Evolutionary conservation across 768 basidiomycete genomes (phyloP).

Genomic region (Hemileccinum impolitum): DNA sequence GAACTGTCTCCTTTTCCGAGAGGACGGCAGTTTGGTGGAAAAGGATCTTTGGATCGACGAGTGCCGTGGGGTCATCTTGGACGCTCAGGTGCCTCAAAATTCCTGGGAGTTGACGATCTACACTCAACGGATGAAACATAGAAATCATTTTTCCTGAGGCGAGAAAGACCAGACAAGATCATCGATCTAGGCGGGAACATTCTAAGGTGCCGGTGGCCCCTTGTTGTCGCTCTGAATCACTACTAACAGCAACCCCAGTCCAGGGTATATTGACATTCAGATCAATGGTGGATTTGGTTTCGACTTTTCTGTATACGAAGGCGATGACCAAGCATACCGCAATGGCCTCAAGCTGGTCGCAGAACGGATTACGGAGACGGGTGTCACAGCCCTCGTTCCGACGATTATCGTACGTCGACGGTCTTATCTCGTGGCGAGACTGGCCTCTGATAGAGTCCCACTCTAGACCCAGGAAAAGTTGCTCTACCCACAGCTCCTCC

Average conservation of each 20-base stretch:
- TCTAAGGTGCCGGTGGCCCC: constrained; percentile 47
- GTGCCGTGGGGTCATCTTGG: constrained; percentile 65
- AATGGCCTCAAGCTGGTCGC: constrained; percentile 68
- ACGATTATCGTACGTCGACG: constrained; percentile 61
- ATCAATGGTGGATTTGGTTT: constrained; percentile 89
- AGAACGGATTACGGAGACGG: constrained; percentile 78
- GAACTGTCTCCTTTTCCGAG: constrained; percentile 75
- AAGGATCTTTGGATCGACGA: constrained; percentile 84
- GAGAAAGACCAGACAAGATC: constrained; percentile 56
- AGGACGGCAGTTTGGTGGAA: constrained; percentile 72
- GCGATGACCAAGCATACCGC: constrained; percentile 63
- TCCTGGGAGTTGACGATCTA: background rate
- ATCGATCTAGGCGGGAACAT: constrained; percentile 77
- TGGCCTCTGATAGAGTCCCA: background rate
- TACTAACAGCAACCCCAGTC: constrained; percentile 41
- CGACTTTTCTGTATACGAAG: constrained; percentile 82
- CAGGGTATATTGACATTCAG: constrained; percentile 84
- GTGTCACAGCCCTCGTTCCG: constrained; percentile 74
- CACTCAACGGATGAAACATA: constrained; percentile 25
- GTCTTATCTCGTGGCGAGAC: background rate
- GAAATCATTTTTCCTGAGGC: constrained; percentile 64
- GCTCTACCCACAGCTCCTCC: constrained; percentile 67
- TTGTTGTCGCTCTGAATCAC: background rate
- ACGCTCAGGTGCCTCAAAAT: constrained; percentile 55
- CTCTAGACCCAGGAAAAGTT: constrained; percentile 73